Percentiles rank a stretch among this genome's conserved stretches.
Evolutionary conservation across 2,329 filamentous ascomycete species (phyloP).

Genomic region (Pyrenophora teres): DNA sequence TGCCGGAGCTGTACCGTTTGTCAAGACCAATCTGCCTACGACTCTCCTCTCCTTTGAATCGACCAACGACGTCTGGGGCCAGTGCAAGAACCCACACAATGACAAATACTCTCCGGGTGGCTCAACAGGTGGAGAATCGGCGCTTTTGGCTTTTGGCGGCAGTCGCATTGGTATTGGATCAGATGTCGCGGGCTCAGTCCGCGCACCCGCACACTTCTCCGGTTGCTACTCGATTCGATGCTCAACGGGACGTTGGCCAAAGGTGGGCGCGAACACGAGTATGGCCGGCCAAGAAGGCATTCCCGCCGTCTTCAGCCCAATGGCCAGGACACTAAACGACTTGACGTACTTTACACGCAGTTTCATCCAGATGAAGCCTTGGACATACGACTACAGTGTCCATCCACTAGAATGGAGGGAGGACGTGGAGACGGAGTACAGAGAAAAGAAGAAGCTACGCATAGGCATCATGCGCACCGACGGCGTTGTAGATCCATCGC

Average conservation of each 20-base stretch:
- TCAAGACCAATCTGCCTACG: conserved; percentile 88
- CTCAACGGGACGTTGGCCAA: conserved; percentile 89
- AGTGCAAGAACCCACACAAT: conserved; percentile 81
- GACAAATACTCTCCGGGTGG: conserved; percentile 84
- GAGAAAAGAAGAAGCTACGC: conserved; percentile 65
- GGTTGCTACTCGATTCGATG: conserved; percentile 87
- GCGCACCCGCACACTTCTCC: conserved; percentile 84
- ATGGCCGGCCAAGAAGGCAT: conserved; percentile 94
- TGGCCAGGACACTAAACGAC: conserved; percentile 84
- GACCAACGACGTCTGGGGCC: conserved; percentile 79
- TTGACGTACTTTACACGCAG: conserved; percentile 81
- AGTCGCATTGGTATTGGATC: conserved; percentile 88
- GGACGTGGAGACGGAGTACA: conserved; percentile 63
- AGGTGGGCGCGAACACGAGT: conserved; percentile 78
- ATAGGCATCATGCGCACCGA: conserved; percentile 81
- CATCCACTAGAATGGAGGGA: conserved; percentile 82
- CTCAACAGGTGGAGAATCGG: conserved; percentile 83
- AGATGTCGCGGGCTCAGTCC: conserved; percentile 87
- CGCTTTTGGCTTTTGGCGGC: conserved; percentile 77
- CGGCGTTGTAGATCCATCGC: conserved; percentile 82
- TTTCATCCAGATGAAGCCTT: conserved; percentile 80
- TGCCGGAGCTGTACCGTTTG: conserved; percentile 85
- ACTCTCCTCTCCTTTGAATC: conserved; percentile 88
- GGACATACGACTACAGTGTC: conserved; percentile 85
- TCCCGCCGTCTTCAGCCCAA: conserved; percentile 86